A percentile compares a stretch with the other conserved stretches of the same genome.
phyloP scores from a whole-genome alignment of 768 basidiomycete genomes.

The Pholiota molesta region DNA sequence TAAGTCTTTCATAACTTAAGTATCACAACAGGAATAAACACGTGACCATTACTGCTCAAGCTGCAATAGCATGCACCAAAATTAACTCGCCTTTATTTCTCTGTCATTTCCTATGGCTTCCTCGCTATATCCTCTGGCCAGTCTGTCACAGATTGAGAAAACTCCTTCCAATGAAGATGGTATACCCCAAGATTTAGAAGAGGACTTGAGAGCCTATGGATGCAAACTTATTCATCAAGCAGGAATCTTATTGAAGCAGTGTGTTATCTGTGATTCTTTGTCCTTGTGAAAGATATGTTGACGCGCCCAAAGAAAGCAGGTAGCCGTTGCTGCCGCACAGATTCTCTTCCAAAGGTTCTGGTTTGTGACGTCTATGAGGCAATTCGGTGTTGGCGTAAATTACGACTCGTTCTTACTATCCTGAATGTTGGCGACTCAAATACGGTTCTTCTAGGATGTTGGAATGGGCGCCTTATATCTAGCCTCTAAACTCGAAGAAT shows the following conservation, averaged over 20 bases:
- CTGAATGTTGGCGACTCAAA: constrained; percentile 12
- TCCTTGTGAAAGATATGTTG: neutral
- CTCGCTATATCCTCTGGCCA: constrained; percentile 80
- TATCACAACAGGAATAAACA: neutral
- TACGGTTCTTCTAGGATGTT: constrained; percentile 60
- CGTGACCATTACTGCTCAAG: too few relatives aligned
- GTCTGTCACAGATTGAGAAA: constrained; percentile 72
- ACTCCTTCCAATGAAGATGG: constrained; percentile 86
- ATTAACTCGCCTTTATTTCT: neutral
- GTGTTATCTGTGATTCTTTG: constrained; percentile 28
- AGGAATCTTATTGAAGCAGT: constrained; percentile 91
- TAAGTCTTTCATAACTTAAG: too few relatives aligned
- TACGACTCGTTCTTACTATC: neutral
- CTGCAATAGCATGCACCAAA: neutral
- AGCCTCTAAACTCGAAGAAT: constrained; percentile 92
- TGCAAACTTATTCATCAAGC: constrained; percentile 96
- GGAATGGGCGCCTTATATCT: constrained; percentile 89
- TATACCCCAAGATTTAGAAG: constrained; percentile 78
- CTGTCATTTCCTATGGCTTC: constrained; percentile 38
- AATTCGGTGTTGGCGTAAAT: constrained; percentile 89
- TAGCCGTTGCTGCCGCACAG: constrained; percentile 95
- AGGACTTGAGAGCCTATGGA: constrained; percentile 87
- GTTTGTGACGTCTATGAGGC: constrained; percentile 93
- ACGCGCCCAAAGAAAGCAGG: constrained; percentile 73
- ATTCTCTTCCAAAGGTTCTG: constrained; percentile 97